Conservation (phyloP, 78 protist species). For the Pigoraptor vietnamica region DNA sequence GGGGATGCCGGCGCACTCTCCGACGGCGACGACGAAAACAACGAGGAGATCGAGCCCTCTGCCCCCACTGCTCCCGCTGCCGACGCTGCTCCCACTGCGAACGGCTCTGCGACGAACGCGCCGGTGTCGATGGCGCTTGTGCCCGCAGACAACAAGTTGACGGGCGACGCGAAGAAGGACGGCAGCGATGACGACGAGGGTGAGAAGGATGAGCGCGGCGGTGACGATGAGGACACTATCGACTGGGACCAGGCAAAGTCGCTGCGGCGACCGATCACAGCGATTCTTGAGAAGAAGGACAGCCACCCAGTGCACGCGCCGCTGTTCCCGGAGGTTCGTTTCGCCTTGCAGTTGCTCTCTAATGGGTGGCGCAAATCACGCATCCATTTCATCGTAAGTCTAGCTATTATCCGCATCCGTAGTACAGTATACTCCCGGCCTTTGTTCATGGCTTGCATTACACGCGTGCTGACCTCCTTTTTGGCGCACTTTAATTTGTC, state of each 20-base stretch:
- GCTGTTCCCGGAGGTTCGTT: not conserved
- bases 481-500: too few relatives aligned
- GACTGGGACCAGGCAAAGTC: not conserved
- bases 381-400: too few relatives aligned
- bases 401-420: too few relatives aligned
- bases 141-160: not conserved
- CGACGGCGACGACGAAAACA: too few relatives aligned
- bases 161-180: not conserved
- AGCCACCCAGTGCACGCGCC: not conserved
- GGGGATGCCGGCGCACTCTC: too few relatives aligned
- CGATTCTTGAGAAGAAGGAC: not conserved
- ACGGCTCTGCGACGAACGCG: not conserved
- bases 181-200: not conserved
- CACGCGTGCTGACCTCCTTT: too few relatives aligned
- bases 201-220: not conserved
- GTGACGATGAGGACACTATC: not conserved
- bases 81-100: not conserved
- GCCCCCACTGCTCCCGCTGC: too few relatives aligned
- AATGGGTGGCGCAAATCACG: too few relatives aligned
- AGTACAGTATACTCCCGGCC: too few relatives aligned
- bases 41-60: too few relatives aligned
- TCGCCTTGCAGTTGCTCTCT: too few relatives aligned
- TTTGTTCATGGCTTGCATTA: too few relatives aligned
- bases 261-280: not conserved
- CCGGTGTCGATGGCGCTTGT: not conserved